Conservation (phyloP, 2,329 filamentous ascomycete genomes). For the Colletotrichum trifolii region DNA sequence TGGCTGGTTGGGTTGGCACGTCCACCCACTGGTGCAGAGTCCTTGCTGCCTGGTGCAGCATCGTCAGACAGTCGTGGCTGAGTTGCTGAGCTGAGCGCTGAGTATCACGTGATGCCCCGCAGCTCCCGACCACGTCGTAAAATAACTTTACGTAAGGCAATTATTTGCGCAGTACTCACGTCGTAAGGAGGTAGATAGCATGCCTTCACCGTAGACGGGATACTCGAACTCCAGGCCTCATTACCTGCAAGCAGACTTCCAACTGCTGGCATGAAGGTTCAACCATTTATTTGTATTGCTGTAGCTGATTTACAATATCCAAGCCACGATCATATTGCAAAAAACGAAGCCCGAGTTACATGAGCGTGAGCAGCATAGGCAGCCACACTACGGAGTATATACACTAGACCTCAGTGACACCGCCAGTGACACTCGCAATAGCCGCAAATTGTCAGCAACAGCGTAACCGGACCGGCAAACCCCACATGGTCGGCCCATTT, state of each 20-base stretch:
- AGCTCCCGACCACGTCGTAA: slow-evolving; percentile 7
- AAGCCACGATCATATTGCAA: too few species aligned
- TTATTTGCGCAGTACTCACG: too few species aligned
- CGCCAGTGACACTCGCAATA: not conserved
- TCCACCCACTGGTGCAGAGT: not conserved
- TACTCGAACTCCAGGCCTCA: too few species aligned
- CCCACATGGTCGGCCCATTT: slow-evolving; percentile 15
- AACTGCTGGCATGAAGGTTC: too few species aligned
- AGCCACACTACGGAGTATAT: too few species aligned
- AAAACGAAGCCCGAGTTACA: too few species aligned
- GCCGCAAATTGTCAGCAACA: not conserved
- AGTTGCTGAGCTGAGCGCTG: slow-evolving; percentile 1
- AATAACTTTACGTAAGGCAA: too few species aligned
- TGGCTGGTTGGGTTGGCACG: slow-evolving; percentile 23
- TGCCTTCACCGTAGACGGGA: too few species aligned
- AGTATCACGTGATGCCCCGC: slow-evolving; percentile 53
- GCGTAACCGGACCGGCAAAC: slow-evolving; percentile 17
- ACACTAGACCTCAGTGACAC: too few species aligned
- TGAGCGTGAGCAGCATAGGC: too few species aligned
- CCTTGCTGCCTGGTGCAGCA: slow-evolving; percentile 12
- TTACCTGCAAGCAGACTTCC: too few species aligned
- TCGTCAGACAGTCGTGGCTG: slow-evolving; percentile 35
- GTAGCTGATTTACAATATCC: not conserved
- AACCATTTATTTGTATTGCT: not conserved
- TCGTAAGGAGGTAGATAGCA: too few species aligned